Conservation (phyloP, 257 asterid species). For the Forsythia viridissima region DNA sequence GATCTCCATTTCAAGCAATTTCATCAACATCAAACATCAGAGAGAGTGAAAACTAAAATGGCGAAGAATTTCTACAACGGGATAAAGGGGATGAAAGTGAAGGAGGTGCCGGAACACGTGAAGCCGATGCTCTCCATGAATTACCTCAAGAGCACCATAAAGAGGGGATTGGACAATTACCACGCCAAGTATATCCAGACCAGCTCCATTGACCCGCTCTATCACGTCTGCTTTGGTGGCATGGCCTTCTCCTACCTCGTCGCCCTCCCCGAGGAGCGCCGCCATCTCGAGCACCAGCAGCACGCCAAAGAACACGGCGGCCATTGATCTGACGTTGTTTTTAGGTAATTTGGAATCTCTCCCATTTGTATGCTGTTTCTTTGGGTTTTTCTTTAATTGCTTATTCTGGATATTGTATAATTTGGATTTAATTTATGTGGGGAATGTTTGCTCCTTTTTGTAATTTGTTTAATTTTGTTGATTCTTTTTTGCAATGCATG, state of each 20-base stretch:
- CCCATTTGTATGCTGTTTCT: background rate
- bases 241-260: slow-evolving; percentile 80
- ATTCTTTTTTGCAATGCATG: background rate
- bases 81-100: slow-evolving; percentile 77
- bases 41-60: slow-evolving; percentile 35
- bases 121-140: slow-evolving; percentile 63
- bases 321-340: slow-evolving; percentile 42
- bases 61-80: slow-evolving; percentile 71
- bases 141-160: slow-evolving; percentile 40
- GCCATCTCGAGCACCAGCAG: slow-evolving; percentile 80
- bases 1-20: slow-evolving; percentile 17
- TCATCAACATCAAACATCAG: slow-evolving; percentile 2
- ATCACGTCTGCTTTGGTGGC: slow-evolving; percentile 85
- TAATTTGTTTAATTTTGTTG: background rate
- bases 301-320: slow-evolving; percentile 45
- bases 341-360: slow-evolving; percentile 18
- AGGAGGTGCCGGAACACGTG: slow-evolving; percentile 69
- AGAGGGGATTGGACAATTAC: slow-evolving; percentile 61
- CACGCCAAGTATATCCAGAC: slow-evolving; percentile 78
- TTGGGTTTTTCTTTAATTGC: background rate
- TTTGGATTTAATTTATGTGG: background rate
- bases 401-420: background rate
- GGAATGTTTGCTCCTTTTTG: background rate
- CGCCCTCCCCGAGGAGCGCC: slow-evolving; percentile 98
- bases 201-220: slow-evolving; percentile 59